Evolutionary conservation across 1,139 yeast genomes (phyloP).

Genomic region (Pichia sp.): DNA sequence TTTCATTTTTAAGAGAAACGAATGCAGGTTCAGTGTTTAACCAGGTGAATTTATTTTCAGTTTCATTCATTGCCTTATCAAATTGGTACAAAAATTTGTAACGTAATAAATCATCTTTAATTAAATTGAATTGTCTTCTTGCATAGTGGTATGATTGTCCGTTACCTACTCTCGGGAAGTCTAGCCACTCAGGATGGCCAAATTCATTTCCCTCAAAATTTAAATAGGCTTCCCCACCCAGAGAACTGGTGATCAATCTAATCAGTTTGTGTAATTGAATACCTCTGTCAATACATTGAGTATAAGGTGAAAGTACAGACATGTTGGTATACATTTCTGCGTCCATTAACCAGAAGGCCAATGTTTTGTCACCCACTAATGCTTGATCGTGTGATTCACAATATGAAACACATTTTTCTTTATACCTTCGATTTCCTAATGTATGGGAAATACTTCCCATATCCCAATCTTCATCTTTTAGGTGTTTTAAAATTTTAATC

Average conservation of each 20-base stretch:
- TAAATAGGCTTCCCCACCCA: slow-evolving; percentile 95
- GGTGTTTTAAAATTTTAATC: slow-evolving; percentile 86
- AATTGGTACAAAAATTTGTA: slow-evolving; percentile 71
- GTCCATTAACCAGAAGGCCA: slow-evolving; percentile 98
- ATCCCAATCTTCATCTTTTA: slow-evolving; percentile 87
- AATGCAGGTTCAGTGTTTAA: slow-evolving; percentile 66
- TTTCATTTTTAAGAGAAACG: slow-evolving; percentile 79
- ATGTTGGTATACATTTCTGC: slow-evolving; percentile 96
- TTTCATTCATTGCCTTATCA: slow-evolving; percentile 75
- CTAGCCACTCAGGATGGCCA: slow-evolving; percentile 99
- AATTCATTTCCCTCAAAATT: slow-evolving; percentile 97
- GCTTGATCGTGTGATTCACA: slow-evolving; percentile 98
- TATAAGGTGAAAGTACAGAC: slow-evolving; percentile 66
- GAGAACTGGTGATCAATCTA: slow-evolving; percentile 71
- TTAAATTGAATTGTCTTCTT: slow-evolving; percentile 84
- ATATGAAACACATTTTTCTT: slow-evolving; percentile 85
- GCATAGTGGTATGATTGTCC: slow-evolving; percentile 88
- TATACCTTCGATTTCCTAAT: slow-evolving; percentile 80
- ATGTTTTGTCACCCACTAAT: slow-evolving; percentile 90
- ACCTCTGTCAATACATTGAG: slow-evolving; percentile 82
- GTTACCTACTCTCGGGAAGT: slow-evolving; percentile 89
- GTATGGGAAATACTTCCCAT: slow-evolving; percentile 73
- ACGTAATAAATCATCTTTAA: slow-evolving; percentile 70
- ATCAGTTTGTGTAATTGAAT: slow-evolving; percentile 85
- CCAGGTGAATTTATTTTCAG: slow-evolving; percentile 66